Conservation (phyloP, 306 rosid species). For the Castanospermum australe region DNA sequence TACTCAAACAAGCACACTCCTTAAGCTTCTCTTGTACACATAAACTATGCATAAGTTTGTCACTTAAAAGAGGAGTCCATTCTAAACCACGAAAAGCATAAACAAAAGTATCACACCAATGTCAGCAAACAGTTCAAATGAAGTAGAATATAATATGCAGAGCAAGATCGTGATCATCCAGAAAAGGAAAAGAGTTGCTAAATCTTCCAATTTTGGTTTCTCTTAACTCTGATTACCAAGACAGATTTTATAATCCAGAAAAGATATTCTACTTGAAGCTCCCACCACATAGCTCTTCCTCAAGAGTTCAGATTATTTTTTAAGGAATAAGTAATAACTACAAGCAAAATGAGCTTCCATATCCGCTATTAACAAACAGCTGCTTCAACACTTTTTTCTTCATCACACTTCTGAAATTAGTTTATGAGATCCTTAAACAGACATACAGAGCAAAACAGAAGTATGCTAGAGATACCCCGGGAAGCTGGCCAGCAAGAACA, state of each 20-base stretch:
- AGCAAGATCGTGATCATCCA: neutral
- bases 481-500: conserved; percentile 89
- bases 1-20: neutral
- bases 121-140: neutral
- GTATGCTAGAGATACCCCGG: conserved; percentile 68
- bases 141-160: neutral
- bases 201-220: neutral
- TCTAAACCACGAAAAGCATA: neutral
- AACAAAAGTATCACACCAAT: neutral
- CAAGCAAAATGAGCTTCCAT: neutral
- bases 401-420: conserved; percentile 1
- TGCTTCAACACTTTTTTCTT: neutral
- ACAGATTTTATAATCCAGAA: neutral
- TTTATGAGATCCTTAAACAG: conserved; percentile 8
- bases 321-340: neutral
- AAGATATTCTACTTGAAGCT: neutral
- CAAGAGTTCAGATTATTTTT: conserved; percentile 1
- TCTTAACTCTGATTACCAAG: neutral
- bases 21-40: neutral
- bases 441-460: conserved; percentile 26
- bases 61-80: neutral
- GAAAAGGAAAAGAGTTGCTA: neutral
- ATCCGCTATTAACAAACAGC: neutral
- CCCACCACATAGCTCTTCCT: neutral
- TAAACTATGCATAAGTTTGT: neutral